Evolutionary conservation across 257 asterid species (phyloP).

Genomic region (Eucommia ulmoides): DNA sequence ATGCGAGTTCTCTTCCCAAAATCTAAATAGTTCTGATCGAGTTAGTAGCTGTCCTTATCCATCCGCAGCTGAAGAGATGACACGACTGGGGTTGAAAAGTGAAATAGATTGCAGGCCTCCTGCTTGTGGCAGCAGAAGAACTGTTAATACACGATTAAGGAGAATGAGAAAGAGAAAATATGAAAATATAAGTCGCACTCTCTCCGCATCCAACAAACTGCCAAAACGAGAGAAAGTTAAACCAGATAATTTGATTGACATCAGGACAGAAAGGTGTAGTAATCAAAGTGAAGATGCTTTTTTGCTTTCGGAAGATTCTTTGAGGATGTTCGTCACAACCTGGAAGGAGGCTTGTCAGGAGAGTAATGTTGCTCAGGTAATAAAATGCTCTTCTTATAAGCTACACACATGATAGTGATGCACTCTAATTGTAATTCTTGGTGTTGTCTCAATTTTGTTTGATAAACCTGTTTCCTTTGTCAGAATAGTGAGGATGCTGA

Average conservation of each 20-base stretch:
- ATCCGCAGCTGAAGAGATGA: conserved; percentile 78
- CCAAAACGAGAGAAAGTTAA: conserved; percentile 22
- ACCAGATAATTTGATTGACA: conserved; percentile 7
- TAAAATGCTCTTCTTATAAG: background rate
- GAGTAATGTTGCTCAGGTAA: conserved; percentile 54
- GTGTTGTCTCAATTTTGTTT: background rate
- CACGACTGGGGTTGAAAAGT: conserved; percentile 55
- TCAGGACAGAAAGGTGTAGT: conserved; percentile 12
- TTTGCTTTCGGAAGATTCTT: conserved; percentile 34
- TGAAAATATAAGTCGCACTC: conserved; percentile 18
- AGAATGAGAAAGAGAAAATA: conserved; percentile 49
- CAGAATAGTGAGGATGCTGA: too few relatives aligned
- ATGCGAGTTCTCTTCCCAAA: conserved; percentile 21
- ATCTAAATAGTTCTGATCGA: conserved; percentile 31
- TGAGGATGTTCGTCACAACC: conserved; percentile 47
- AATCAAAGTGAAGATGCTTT: conserved; percentile 14
- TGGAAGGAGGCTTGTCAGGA: conserved; percentile 75
- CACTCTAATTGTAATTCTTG: too few relatives aligned
- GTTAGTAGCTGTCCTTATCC: conserved; percentile 89
- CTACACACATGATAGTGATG: too few relatives aligned
- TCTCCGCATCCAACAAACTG: conserved; percentile 29
- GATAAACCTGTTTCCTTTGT: too few relatives aligned
- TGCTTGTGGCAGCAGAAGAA: conserved; percentile 18
- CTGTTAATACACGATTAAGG: conserved; percentile 17
- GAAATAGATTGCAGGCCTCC: conserved; percentile 20